phyloP scores from a whole-genome alignment of 148 eudicot species.

The Vaccinium macrocarpon region DNA sequence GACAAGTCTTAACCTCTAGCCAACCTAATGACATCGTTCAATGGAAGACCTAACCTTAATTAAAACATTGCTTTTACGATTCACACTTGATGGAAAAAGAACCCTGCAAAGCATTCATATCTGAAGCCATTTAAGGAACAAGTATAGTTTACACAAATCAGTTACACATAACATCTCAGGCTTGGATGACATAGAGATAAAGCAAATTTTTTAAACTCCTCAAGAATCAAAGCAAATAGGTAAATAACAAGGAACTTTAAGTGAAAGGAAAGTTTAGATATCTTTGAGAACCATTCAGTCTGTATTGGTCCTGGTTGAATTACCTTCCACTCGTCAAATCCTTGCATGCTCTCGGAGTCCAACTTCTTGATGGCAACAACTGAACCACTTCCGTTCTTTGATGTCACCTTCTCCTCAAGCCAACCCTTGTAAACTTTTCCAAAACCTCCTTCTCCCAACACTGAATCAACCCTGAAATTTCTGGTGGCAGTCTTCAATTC shows the following conservation, averaged over 20 bases:
- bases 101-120: background rate
- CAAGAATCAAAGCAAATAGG: background rate
- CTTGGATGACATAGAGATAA: background rate
- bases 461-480: conserved; percentile 47
- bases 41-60: background rate
- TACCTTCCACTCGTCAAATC: conserved; percentile 88
- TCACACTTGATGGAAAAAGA: background rate
- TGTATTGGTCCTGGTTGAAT: background rate
- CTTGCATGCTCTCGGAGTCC: conserved; percentile 73
- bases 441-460: conserved; percentile 80
- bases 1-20: background rate
- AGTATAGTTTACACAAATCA: background rate
- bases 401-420: conserved; percentile 46
- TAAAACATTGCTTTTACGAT: background rate
- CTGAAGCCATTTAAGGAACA: conserved; percentile 3
- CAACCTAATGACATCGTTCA: background rate
- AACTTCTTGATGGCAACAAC: conserved; percentile 71
- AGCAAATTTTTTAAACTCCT: background rate
- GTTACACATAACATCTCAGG: background rate
- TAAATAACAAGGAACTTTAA: background rate
- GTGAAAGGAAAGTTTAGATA: background rate
- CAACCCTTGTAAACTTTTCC: conserved; percentile 79
- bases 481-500: conserved; percentile 57
- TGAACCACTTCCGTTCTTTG: conserved; percentile 32
- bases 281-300: background rate